Conservation (phyloP, 495 filamentous ascomycete species). For the Amphirosellinia nigrospora region DNA sequence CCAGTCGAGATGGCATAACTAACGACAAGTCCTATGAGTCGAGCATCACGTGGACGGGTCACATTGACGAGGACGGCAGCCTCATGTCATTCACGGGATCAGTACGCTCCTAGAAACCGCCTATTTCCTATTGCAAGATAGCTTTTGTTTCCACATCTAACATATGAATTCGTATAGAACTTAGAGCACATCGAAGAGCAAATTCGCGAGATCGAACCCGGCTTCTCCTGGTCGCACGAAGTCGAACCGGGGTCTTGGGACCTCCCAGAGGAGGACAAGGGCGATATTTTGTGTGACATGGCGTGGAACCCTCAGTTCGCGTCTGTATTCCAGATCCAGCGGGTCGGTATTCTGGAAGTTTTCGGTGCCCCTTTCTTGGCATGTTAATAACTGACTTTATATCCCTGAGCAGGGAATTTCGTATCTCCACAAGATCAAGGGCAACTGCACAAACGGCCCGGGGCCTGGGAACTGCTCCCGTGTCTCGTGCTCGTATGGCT, state of each 20-base stretch:
- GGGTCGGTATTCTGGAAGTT: background rate
- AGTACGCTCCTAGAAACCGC: background rate
- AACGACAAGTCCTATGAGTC: background rate
- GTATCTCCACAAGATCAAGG: conserved; percentile 21
- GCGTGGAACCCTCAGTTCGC: conserved; percentile 17
- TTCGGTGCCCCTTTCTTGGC: background rate
- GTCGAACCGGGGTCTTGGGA: background rate
- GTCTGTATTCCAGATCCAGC: conserved; percentile 25
- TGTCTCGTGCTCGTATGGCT: conserved; percentile 23
- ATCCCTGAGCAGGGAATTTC: background rate
- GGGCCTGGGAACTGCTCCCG: conserved; percentile 21
- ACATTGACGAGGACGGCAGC: background rate
- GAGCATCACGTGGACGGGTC: conserved; percentile 17
- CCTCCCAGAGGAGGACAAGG: background rate
- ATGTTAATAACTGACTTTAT: background rate
- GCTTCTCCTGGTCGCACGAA: conserved; percentile 13
- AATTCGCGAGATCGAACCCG: conserved; percentile 12
- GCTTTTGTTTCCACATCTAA: background rate
- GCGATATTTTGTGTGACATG: conserved; percentile 15
- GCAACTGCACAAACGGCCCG: conserved; percentile 21
- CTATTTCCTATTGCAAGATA: background rate
- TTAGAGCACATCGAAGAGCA: conserved; percentile 21
- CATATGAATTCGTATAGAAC: background rate
- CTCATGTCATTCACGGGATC: conserved; percentile 11
- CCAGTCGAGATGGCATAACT: background rate